A percentile compares a stretch with the other conserved stretches of the same genome.
Evolutionary conservation across 164 flowering plant species (phyloP).

Genomic region (Taxillus chinensis): DNA sequence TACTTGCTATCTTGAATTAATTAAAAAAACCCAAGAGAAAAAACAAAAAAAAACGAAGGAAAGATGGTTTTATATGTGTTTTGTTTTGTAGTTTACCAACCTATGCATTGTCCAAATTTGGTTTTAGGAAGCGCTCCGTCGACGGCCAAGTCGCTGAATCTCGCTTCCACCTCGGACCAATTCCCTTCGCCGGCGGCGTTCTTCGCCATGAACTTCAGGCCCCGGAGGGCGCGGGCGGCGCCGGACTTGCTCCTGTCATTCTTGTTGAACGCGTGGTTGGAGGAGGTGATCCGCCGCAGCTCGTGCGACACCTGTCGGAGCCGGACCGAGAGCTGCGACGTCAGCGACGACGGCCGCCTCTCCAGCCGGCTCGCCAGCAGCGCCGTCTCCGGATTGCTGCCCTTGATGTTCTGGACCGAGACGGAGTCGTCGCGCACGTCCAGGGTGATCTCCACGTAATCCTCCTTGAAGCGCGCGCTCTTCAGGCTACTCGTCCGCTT

Average conservation of each 20-base stretch:
- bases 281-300: conserved; percentile 23
- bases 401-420: conserved; percentile 40
- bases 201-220: conserved; percentile 72
- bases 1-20: no score
- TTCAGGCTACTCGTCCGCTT: conserved; percentile 11
- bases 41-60: no score
- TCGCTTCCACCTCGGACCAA: conserved; percentile 50
- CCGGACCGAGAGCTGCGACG: conserved; percentile 27
- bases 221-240: conserved; percentile 67
- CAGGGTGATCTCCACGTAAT: conserved; percentile 56
- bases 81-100: conserved; percentile 10
- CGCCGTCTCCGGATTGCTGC: conserved; percentile 36
- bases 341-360: conserved; percentile 10
- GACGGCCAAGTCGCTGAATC: conserved; percentile 30
- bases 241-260: conserved; percentile 63
- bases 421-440: conserved; percentile 56
- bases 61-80: no score
- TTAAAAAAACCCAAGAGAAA: no score
- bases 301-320: conserved; percentile 44
- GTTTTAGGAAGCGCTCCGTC: conserved; percentile 19
- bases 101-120: conserved; percentile 51
- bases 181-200: conserved; percentile 40
- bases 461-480: conserved; percentile 31
- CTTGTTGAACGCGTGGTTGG: neutral
- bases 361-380: conserved; percentile 33